Evolutionary conservation across 257 asterid genomes (phyloP).

Genomic region (Striga asiatica): DNA sequence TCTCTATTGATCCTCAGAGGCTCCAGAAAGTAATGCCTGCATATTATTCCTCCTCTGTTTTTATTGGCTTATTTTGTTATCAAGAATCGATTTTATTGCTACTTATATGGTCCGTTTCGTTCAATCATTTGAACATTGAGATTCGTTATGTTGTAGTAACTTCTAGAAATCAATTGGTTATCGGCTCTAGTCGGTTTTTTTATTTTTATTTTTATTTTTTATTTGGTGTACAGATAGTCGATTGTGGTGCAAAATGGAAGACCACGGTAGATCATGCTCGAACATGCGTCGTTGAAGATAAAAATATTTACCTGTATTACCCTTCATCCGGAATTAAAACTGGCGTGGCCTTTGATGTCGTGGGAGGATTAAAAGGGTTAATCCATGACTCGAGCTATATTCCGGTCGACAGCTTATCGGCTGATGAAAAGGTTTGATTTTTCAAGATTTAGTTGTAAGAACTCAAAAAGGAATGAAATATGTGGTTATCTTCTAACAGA

Average conservation of each 20-base stretch:
- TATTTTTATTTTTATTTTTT: background rate
- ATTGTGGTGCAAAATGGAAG: conserved; percentile 19
- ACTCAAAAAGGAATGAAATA: background rate
- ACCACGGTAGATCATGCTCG: conserved; percentile 29
- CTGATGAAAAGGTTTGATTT: conserved; percentile 19
- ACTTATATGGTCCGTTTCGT: background rate
- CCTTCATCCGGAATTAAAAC: background rate
- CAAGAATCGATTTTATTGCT: background rate
- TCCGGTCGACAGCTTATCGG: conserved; percentile 7
- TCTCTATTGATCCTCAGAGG: conserved; percentile 16
- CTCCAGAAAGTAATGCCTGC: conserved; percentile 18
- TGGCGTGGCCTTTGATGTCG: conserved; percentile 19
- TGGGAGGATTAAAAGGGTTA: conserved; percentile 28
- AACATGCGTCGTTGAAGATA: conserved; percentile 22
- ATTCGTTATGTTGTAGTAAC: background rate
- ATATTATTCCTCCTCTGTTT: background rate
- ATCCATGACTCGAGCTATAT: conserved; percentile 16
- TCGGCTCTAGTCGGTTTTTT: background rate
- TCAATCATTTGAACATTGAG: background rate
- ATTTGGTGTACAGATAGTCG: conserved; percentile 23
- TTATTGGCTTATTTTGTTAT: background rate
- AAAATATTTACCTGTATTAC: conserved; percentile 9
- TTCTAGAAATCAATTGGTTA: background rate
- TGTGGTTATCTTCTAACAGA: too few species aligned
- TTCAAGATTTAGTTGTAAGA: background rate